phyloP scores from a whole-genome alignment of 2,329 filamentous ascomycete genomes.

The Sporothrix phasma region DNA sequence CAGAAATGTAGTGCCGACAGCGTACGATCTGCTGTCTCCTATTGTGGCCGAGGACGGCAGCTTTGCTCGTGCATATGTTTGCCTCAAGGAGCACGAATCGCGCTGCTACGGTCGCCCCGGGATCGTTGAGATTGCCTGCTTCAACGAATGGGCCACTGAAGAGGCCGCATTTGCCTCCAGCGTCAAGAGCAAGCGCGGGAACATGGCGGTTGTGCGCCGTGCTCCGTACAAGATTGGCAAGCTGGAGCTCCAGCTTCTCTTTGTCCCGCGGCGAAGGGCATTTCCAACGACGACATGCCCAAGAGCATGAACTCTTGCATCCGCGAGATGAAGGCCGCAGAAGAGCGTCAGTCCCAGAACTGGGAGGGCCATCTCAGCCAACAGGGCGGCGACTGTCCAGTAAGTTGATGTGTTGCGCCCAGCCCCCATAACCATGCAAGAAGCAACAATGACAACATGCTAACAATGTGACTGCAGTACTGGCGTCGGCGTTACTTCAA shows the following conservation, averaged over 20 bases:
- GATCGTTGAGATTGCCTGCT: constrained; percentile 81
- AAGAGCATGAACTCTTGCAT: constrained; percentile 99
- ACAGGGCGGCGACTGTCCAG: constrained; percentile 93
- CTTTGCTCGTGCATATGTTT: constrained; percentile 88
- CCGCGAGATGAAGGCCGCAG: constrained; percentile 82
- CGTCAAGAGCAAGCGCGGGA: constrained; percentile 85
- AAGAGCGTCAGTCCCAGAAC: constrained; percentile 64
- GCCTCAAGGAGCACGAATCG: constrained; percentile 83
- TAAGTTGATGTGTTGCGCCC: constrained; percentile 42
- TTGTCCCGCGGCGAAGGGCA: constrained; percentile 81
- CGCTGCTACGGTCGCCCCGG: constrained; percentile 82
- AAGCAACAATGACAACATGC: neutral
- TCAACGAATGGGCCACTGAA: constrained; percentile 97
- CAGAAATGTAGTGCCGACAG: constrained; percentile 54
- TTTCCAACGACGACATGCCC: constrained; percentile 90
- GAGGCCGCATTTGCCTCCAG: constrained; percentile 69
- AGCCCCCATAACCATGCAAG: neutral
- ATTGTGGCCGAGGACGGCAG: constrained; percentile 85
- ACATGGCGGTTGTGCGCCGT: constrained; percentile 59
- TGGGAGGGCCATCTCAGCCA: constrained; percentile 90
- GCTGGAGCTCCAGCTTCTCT: constrained; percentile 85
- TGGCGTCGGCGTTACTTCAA: constrained; percentile 98
- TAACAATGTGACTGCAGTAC: constrained; percentile 50
- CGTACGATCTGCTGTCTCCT: constrained; percentile 80
- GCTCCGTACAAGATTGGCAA: constrained; percentile 97